Evolutionary conservation across 768 basidiomycete genomes (phyloP).

Genomic region (Collybia mongolica): DNA sequence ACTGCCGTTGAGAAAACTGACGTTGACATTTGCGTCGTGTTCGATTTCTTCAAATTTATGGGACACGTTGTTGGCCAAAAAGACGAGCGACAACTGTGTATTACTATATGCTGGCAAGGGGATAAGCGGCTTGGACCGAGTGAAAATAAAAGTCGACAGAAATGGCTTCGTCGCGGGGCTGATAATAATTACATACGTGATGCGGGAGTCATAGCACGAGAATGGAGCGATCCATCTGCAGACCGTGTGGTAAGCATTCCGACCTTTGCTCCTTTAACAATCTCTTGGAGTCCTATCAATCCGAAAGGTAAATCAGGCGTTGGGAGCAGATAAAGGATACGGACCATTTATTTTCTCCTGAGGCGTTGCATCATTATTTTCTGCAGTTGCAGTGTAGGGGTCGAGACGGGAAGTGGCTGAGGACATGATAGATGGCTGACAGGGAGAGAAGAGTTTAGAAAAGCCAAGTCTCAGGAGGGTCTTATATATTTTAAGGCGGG

Average conservation of each 20-base stretch:
- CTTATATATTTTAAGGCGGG: constrained; percentile 14
- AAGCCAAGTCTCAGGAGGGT: not conserved
- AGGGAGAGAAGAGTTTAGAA: not conserved
- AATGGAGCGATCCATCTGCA: constrained; percentile 66
- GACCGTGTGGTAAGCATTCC: constrained; percentile 82
- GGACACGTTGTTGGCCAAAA: constrained; percentile 73
- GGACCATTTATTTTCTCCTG: constrained; percentile 70
- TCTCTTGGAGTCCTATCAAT: constrained; percentile 55
- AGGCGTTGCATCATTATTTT: constrained; percentile 53
- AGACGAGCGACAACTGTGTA: constrained; percentile 55
- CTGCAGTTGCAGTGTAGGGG: constrained; percentile 68
- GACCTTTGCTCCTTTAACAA: constrained; percentile 60
- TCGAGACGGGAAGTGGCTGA: constrained; percentile 47
- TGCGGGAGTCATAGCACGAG: constrained; percentile 79
- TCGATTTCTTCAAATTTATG: constrained; percentile 77
- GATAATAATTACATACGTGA: constrained; percentile 42
- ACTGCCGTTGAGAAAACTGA: constrained; percentile 68
- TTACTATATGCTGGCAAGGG: constrained; percentile 38
- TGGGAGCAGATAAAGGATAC: not conserved
- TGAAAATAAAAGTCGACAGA: not conserved
- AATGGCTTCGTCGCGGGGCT: not conserved
- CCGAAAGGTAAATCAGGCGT: not conserved
- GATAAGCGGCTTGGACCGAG: not conserved
- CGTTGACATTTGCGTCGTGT: constrained; percentile 76
- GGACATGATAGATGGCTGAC: constrained; percentile 13